These are phyloP conservation scores for Bullera alba DNA, from an alignment of 768 basidiomycete genomes.

Conservation along the genomic window DNA sequence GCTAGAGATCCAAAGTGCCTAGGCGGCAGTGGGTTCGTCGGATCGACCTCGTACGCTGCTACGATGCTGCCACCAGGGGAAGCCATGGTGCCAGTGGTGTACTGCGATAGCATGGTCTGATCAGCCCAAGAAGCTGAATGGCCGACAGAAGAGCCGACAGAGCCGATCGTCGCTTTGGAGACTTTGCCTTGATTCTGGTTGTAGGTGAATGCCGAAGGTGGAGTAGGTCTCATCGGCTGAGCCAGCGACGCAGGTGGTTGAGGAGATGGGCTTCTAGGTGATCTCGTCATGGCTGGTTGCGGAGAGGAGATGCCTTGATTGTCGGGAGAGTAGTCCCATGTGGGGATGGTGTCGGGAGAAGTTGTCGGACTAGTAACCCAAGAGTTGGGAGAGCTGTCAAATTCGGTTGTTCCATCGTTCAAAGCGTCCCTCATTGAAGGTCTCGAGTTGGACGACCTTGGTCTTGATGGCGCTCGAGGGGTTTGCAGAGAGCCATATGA, in stretches of 20 bases:
- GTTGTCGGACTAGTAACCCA: constrained; percentile 25
- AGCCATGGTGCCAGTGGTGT: constrained; percentile 18
- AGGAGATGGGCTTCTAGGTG: constrained; percentile 1
- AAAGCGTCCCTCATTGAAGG: not conserved
- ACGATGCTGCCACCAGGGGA: constrained; percentile 28
- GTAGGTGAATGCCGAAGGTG: not conserved
- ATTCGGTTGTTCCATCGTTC: not conserved
- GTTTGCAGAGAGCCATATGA: constrained; percentile 14
- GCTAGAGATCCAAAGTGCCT: constrained; percentile 29
- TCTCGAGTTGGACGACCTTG: too few species aligned
- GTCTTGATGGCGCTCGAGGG: too few species aligned
- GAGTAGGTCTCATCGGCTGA: not conserved
- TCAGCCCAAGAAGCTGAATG: not conserved
- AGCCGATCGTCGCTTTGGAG: not conserved
- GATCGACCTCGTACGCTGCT: constrained; percentile 32
- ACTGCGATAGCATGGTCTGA: constrained; percentile 3
- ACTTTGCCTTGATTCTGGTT: too few species aligned
- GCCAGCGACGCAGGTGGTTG: not conserved
- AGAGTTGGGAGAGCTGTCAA: constrained; percentile 11
- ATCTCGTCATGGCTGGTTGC: constrained; percentile 19
- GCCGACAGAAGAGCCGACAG: too few species aligned
- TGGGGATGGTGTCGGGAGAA: constrained; percentile 23
- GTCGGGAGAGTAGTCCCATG: constrained; percentile 21
- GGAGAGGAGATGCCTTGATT: constrained; percentile 21
- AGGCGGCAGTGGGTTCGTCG: constrained; percentile 26